Percentiles rank a stretch among this genome's conserved stretches.
phyloP scores from a whole-genome alignment of 2,329 filamentous ascomycete genomes.

The Colletotrichum sp. region DNA sequence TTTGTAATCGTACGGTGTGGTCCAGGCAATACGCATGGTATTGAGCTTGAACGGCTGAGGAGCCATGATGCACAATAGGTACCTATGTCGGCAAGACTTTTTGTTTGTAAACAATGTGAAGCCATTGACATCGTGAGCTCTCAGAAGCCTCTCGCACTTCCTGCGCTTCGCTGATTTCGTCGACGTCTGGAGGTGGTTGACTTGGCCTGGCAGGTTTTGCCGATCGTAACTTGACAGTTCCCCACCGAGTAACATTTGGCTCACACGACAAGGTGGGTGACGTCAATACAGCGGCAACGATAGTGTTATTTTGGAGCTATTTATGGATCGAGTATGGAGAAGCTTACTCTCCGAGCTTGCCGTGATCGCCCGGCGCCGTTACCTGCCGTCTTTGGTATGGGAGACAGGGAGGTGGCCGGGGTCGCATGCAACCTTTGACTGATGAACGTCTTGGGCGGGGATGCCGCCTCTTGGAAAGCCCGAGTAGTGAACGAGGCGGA shows the following conservation, averaged over 20 bases:
- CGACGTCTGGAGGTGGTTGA: not conserved
- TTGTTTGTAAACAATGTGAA: not conserved
- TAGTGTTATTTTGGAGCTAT: not conserved
- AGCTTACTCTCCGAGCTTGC: not conserved
- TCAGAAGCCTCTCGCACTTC: not conserved
- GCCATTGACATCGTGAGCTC: not conserved
- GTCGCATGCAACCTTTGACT: not conserved
- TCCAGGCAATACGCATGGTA: too few relatives aligned
- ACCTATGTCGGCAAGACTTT: too few relatives aligned
- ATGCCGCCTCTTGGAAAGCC: accelerated
- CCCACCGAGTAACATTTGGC: not conserved
- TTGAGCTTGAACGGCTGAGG: too few relatives aligned
- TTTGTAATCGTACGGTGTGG: not conserved
- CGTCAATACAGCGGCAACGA: not conserved
- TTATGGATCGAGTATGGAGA: not conserved
- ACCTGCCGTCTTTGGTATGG: not conserved
- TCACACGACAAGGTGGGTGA: not conserved
- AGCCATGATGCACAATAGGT: too few relatives aligned
- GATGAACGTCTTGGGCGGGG: not conserved
- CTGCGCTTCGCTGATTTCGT: not conserved
- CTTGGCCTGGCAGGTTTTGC: not conserved
- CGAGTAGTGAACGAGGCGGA: too few relatives aligned
- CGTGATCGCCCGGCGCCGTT: not conserved
- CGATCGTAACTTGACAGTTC: not conserved
- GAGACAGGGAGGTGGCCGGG: not conserved